Evolutionary conservation across 1,284 basidiomycete genomes (phyloP), one percentile per base, ranked within the genome.

Genomic region (Puccinia polysora): DNA sequence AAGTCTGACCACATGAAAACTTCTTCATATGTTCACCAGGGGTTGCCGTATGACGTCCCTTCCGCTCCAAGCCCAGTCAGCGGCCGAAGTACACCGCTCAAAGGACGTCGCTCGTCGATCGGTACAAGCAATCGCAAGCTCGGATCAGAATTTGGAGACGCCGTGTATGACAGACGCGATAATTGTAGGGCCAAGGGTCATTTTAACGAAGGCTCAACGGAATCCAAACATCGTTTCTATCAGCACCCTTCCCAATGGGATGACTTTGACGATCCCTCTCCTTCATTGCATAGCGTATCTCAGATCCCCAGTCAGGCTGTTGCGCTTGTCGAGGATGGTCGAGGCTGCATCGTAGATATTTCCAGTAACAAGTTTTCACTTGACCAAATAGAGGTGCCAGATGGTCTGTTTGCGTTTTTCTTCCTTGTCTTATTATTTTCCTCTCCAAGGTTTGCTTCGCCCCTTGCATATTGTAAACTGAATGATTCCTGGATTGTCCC

Each of bases 231-330:
- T 23, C 36, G 40, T 20, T 58, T 68, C 32, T 68, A 58, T 36
- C 58, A 62, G 34, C 32, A 60, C 47, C 47, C 52, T 12, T 43
- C 68, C 32, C 52, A 56, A 43, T 70, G 68, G 68, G 58, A 62
- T 36, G 68, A 70, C 32, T 47, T 70, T 50, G 68, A 70, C 38
- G 68, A 70, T 28, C 43, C 36, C 8, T 70, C 68, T 30, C 68
- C 65, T 6, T n/a, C 25, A 15, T n/a, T 68, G 30, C 28, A 56
- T 25, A 38, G 32, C 43, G 32, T 30, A 30, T 47, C 65, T n/a
- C 53, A 49, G 40, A 52, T 52, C 18, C 68, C 68, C 36, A 62
- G 68, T 30, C 45, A 62, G 28, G 68, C 68, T 30, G 32, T 70
- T 43, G 58, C 50, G 2, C 55, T 70, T 10, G 68, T 58, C 25